These are phyloP conservation scores for Suillus weaverae DNA, from an alignment of 768 basidiomycete genomes.

Conservation along the genomic window DNA sequence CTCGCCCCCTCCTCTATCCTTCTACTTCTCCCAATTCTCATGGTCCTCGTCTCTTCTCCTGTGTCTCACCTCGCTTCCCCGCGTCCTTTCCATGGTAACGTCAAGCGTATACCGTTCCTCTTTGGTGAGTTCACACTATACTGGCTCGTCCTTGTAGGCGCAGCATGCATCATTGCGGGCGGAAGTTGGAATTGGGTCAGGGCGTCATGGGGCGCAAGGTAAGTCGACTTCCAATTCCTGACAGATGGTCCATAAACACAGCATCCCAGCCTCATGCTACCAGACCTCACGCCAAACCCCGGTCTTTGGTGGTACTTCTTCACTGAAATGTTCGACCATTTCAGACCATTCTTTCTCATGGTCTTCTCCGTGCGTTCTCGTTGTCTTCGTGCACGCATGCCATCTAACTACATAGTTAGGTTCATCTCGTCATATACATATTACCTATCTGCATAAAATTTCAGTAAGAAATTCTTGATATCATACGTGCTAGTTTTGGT, in stretches of 20 bases:
- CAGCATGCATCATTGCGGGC: constrained; percentile 54
- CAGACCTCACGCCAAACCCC: constrained; percentile 90
- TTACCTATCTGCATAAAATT: constrained; percentile 87
- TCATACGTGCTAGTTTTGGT: background rate
- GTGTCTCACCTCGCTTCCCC: constrained; percentile 71
- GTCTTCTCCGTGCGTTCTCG: constrained; percentile 74
- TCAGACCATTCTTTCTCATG: constrained; percentile 92
- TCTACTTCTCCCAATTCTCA: constrained; percentile 61
- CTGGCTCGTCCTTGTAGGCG: constrained; percentile 40
- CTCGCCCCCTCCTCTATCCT: constrained; percentile 71
- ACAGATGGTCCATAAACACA: background rate
- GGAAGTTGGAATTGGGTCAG: constrained; percentile 69
- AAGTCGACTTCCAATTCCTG: constrained; percentile 11
- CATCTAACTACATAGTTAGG: constrained; percentile 39
- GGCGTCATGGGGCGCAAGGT: constrained; percentile 89
- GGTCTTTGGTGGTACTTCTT: constrained; percentile 99
- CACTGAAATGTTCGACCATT: constrained; percentile 99
- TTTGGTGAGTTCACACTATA: constrained; percentile 54
- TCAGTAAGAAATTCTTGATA: constrained; percentile 46
- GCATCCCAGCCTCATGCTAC: constrained; percentile 64
- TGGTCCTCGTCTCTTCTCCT: constrained; percentile 63
- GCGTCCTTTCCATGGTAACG: constrained; percentile 25
- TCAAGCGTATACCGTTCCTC: constrained; percentile 21
- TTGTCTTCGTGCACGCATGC: background rate
- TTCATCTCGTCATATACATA: constrained; percentile 82